These are phyloP conservation scores for Fusarium sp. DNA, from an alignment of 2,329 filamentous ascomycete species.

Conservation along the genomic window DNA sequence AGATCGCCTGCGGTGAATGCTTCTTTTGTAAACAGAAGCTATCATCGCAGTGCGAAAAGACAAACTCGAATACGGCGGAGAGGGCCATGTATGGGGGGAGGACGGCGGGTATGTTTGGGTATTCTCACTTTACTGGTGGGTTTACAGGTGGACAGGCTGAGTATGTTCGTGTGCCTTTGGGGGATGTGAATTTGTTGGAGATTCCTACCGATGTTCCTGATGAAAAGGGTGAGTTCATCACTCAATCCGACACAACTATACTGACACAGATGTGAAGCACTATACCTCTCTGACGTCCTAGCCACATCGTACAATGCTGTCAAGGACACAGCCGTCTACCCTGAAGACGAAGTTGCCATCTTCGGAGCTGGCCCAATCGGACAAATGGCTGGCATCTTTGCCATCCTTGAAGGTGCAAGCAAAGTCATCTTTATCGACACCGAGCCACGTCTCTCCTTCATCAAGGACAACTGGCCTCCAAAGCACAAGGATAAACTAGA, in stretches of 20 bases:
- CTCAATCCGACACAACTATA: accelerated
- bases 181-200: slow-evolving; percentile 80
- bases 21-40: slow-evolving; percentile 81
- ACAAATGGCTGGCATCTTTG: slow-evolving; percentile 81
- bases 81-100: slow-evolving; percentile 80
- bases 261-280: slow-evolving; percentile 43
- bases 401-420: slow-evolving; percentile 73
- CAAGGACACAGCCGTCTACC: slow-evolving; percentile 81
- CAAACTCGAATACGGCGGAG: slow-evolving; percentile 74
- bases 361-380: slow-evolving; percentile 89
- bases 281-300: slow-evolving; percentile 83
- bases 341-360: slow-evolving; percentile 78
- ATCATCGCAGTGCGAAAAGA: slow-evolving; percentile 80
- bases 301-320: slow-evolving; percentile 82
- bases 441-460: slow-evolving; percentile 71
- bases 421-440: slow-evolving; percentile 82
- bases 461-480: slow-evolving; percentile 67
- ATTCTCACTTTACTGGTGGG: slow-evolving; percentile 81
- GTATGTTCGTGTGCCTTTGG: slow-evolving; percentile 81
- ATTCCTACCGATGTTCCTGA: slow-evolving; percentile 82
- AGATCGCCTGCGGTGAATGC: slow-evolving; percentile 78
- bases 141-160: slow-evolving; percentile 90
- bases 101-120: slow-evolving; percentile 77
- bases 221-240: slow-evolving; percentile 67
- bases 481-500: slow-evolving; percentile 63